These are phyloP conservation scores for Malus sylvestris DNA, from an alignment of 306 rosid genomes.

Conservation along the genomic window DNA sequence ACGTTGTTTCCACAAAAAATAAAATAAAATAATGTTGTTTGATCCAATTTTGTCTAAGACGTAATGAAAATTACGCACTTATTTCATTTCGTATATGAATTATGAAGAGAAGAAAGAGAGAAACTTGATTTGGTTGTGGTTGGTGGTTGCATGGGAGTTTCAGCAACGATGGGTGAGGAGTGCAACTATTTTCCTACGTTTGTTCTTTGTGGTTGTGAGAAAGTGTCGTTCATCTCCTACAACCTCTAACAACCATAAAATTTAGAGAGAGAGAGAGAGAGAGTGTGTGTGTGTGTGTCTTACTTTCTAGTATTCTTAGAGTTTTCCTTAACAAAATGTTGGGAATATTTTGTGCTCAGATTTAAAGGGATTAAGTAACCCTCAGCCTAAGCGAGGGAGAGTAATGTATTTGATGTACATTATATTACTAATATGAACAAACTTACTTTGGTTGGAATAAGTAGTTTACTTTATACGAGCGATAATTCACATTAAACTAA, in stretches of 20 bases:
- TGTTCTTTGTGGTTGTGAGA: conserved; percentile 27
- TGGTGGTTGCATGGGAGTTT: background rate
- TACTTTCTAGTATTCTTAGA: background rate
- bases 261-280: background rate
- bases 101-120: background rate
- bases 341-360: no score
- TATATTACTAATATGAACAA: no score
- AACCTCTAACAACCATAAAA: conserved; percentile 43
- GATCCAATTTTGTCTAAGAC: no score
- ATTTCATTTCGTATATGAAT: background rate
- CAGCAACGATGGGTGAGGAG: background rate
- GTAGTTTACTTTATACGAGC: no score
- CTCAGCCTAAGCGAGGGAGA: background rate
- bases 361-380: no score
- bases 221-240: conserved; percentile 49
- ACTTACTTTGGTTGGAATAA: background rate
- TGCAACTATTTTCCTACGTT: conserved; percentile 6
- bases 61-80: no score
- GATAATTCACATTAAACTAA: no score
- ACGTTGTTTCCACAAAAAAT: background rate
- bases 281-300: no score
- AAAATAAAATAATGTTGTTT: no score
- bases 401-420: no score
- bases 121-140: background rate
- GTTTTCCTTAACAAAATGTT: background rate